These are phyloP conservation scores for Aspergillus wentii DNA, from an alignment of 495 filamentous ascomycete genomes.

Conservation along the genomic window DNA sequence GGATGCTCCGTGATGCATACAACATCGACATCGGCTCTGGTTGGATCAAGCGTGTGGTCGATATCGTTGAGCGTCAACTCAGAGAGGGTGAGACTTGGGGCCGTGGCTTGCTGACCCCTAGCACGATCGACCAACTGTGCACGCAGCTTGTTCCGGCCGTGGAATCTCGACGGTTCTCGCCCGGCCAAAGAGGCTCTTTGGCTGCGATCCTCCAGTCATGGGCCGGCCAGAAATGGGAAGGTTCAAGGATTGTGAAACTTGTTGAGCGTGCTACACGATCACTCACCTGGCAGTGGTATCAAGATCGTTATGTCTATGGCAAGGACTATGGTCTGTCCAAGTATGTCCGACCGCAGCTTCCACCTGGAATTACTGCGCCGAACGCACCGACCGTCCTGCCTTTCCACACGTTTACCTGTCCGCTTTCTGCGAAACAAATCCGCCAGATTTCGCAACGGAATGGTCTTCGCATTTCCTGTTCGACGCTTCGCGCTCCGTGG, in stretches of 20 bases:
- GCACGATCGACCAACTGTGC: conserved; percentile 45
- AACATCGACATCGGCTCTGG: conserved; percentile 58
- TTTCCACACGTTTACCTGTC: conserved; percentile 98
- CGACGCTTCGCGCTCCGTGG: conserved; percentile 82
- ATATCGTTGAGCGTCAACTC: conserved; percentile 89
- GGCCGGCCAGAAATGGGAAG: conserved; percentile 80
- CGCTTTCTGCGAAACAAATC: conserved; percentile 88
- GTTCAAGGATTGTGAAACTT: conserved; percentile 77
- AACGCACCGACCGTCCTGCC: conserved; percentile 92
- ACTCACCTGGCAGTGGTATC: conserved; percentile 83
- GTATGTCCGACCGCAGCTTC: conserved; percentile 74
- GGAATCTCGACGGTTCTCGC: conserved; percentile 23
- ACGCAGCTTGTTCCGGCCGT: conserved; percentile 37
- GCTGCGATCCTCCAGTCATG: conserved; percentile 55
- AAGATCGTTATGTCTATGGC: conserved; percentile 67
- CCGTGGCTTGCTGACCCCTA: conserved; percentile 59
- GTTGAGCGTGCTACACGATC: conserved; percentile 78
- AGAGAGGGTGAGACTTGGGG: conserved; percentile 87
- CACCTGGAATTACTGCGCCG: conserved; percentile 70
- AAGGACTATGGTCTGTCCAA: conserved; percentile 49
- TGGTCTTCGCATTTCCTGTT: conserved; percentile 85
- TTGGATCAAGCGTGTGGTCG: conserved; percentile 93
- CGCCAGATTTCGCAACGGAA: conserved; percentile 95
- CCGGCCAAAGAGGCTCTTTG: conserved; percentile 30
- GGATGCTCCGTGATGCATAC: conserved; percentile 74